Conservation (phyloP, 768 basidiomycete genomes). For the Phaffia tasmanica region DNA sequence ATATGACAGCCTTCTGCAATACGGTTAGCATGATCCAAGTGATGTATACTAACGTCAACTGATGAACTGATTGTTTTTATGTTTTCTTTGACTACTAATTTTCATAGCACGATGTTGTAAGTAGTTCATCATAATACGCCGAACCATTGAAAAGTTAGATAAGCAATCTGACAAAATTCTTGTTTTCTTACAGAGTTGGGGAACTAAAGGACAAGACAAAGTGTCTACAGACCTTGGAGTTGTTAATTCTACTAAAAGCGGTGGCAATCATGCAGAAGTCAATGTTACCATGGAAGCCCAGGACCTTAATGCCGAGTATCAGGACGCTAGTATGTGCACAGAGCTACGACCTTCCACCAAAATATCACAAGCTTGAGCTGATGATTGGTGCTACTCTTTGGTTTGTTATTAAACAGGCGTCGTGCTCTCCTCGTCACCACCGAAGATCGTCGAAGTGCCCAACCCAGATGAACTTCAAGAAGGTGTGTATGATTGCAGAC, state of each 20-base stretch:
- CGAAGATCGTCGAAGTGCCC: conserved; percentile 45
- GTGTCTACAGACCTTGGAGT: conserved; percentile 73
- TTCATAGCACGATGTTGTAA: conserved; percentile 36
- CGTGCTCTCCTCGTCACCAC: conserved; percentile 64
- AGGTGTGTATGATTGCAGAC: background rate
- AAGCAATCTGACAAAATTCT: background rate
- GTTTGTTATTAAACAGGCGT: conserved; percentile 40
- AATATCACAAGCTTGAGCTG: background rate
- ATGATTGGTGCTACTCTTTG: background rate
- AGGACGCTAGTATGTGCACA: conserved; percentile 50
- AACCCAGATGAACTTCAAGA: conserved; percentile 18
- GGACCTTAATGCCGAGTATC: conserved; percentile 67
- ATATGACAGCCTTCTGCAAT: conserved; percentile 26
- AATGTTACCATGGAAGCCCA: conserved; percentile 46
- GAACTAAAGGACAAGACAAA: conserved; percentile 89
- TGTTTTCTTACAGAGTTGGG: conserved; percentile 53
- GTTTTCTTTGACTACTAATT: conserved; percentile 12
- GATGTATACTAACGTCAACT: background rate
- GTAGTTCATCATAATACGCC: conserved; percentile 15
- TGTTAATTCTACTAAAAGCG: conserved; percentile 48
- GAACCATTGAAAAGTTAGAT: background rate
- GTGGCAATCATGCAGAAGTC: conserved; percentile 59
- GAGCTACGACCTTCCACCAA: background rate
- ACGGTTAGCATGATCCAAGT: background rate
- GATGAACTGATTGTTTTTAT: background rate